Evolutionary conservation across 2,329 filamentous ascomycete species (phyloP).

Genomic region (Cylindrodendrum hubeiense): DNA sequence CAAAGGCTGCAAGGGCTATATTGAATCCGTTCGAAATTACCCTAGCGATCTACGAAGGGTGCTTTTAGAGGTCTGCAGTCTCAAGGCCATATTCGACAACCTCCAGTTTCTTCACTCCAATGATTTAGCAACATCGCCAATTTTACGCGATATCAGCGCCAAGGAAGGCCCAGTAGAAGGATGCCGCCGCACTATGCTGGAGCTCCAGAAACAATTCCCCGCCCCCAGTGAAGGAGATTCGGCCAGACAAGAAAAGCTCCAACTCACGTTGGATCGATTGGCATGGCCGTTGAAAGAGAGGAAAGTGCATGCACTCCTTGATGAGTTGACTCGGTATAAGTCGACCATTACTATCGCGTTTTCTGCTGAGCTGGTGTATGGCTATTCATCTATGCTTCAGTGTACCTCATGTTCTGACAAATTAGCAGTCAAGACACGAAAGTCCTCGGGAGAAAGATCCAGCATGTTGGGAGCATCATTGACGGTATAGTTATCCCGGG

Average conservation of each 20-base stretch:
- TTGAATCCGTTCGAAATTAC: not conserved
- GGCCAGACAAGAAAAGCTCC: not conserved
- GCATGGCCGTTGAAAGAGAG: not conserved
- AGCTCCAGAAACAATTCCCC: not conserved
- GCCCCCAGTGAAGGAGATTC: no score
- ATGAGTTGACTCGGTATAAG: not conserved
- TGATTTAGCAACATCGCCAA: not conserved
- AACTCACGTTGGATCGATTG: not conserved
- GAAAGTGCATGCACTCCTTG: not conserved
- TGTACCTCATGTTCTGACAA: not conserved
- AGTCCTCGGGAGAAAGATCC: not conserved
- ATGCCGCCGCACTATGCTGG: not conserved
- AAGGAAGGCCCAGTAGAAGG: not conserved
- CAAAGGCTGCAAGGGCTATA: conserved; percentile 1
- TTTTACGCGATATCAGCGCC: not conserved
- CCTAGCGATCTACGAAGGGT: conserved; percentile 5
- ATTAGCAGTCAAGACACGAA: not conserved
- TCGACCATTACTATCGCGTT: not conserved
- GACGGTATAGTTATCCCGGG: not conserved
- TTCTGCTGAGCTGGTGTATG: not conserved
- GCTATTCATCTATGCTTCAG: not conserved
- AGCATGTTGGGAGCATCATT: not conserved
- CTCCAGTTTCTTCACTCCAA: conserved; percentile 1
- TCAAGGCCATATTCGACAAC: not conserved
- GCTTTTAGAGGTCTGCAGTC: not conserved